Evolutionary conservation across 1,139 yeast genomes (phyloP).

Genomic region (Geotrichum phurueaensis): DNA sequence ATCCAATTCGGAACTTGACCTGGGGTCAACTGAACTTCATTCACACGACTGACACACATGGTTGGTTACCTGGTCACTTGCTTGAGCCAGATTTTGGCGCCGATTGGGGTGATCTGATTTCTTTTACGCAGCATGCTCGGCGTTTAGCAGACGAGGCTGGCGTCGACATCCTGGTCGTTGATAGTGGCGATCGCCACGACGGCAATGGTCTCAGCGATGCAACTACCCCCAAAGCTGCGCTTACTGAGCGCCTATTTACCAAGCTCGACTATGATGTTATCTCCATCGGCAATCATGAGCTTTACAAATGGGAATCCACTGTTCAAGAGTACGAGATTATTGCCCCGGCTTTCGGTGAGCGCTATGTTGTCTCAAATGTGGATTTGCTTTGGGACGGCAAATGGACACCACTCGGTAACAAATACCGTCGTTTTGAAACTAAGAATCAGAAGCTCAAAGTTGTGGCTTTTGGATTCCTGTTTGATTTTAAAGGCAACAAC

Average conservation of each 20-base stretch:
- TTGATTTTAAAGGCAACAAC: slow-evolving; percentile 65
- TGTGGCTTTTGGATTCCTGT: slow-evolving; percentile 72
- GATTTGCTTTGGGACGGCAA: slow-evolving; percentile 46
- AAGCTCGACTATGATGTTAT: slow-evolving; percentile 68
- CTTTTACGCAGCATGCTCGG: slow-evolving; percentile 54
- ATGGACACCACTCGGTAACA: slow-evolving; percentile 62
- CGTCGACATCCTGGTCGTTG: slow-evolving; percentile 67
- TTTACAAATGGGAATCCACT: slow-evolving; percentile 66
- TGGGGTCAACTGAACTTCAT: slow-evolving; percentile 75
- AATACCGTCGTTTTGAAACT: slow-evolving; percentile 61
- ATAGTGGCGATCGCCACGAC: slow-evolving; percentile 91
- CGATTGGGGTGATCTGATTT: slow-evolving; percentile 88
- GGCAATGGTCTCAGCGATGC: slow-evolving; percentile 88
- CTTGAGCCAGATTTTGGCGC: slow-evolving; percentile 71
- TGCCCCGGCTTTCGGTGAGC: slow-evolving; percentile 53
- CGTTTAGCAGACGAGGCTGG: slow-evolving; percentile 41
- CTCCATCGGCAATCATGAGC: slow-evolving; percentile 89
- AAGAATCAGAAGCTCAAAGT: slow-evolving; percentile 47
- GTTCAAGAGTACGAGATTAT: slow-evolving; percentile 58
- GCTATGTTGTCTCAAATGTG: slow-evolving; percentile 76
- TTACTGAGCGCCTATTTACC: slow-evolving; percentile 58
- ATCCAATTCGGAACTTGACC: slow-evolving; percentile 42
- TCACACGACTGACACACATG: slow-evolving; percentile 92
- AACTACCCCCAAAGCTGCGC: slow-evolving; percentile 61
- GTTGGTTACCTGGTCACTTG: slow-evolving; percentile 83